Percentiles rank a stretch among this genome's conserved stretches.
Conservation (phyloP, 345 rosid genomes). For the Toxicodendron radicans region DNA sequence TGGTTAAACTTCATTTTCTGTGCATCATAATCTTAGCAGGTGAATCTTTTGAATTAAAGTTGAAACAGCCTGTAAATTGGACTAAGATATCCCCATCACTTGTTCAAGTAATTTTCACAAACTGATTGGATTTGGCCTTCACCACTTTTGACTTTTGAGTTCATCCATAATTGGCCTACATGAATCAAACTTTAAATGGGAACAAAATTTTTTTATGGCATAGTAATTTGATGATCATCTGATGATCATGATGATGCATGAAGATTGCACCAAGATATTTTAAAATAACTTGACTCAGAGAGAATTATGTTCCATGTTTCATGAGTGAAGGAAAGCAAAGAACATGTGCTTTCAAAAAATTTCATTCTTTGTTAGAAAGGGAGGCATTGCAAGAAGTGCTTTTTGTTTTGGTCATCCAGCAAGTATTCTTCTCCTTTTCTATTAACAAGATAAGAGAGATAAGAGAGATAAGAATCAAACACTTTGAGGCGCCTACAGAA, state of each 20-base stretch:
- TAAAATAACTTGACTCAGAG: background rate
- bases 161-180: too few relatives aligned
- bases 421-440: conserved; percentile 14
- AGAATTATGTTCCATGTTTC: conserved; percentile 14
- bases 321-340: conserved; percentile 34
- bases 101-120: too few relatives aligned
- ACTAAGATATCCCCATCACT: too few relatives aligned
- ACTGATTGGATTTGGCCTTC: too few relatives aligned
- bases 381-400: background rate
- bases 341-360: conserved; percentile 20
- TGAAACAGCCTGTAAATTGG: background rate
- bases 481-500: conserved; percentile 12
- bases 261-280: background rate
- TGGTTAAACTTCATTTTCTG: background rate
- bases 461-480: conserved; percentile 19
- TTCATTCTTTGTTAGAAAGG: conserved; percentile 6
- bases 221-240: background rate
- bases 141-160: too few relatives aligned
- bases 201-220: too few relatives aligned
- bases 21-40: background rate
- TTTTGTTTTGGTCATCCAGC: background rate
- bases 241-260: background rate
- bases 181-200: too few relatives aligned
- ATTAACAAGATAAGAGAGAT: background rate
- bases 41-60: conserved; percentile 1